phyloP scores from a whole-genome alignment of 2,329 filamentous ascomycete genomes.

The Penicillium sp. region DNA sequence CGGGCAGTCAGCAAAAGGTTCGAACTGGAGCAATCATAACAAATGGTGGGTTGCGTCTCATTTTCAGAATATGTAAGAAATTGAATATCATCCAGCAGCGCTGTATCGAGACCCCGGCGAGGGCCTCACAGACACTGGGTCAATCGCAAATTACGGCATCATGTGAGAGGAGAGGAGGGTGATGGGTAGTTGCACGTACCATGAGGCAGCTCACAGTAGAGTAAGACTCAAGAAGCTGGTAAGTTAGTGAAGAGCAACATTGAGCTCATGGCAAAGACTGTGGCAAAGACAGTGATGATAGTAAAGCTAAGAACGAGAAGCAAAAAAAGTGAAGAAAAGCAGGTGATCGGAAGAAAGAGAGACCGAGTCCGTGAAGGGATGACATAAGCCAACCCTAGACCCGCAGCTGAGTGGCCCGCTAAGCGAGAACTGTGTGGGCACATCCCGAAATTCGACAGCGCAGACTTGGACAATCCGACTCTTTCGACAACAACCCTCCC shows the following conservation, averaged over 20 bases:
- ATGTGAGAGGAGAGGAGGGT: slow-evolving; percentile 42
- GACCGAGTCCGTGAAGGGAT: slow-evolving; percentile 1
- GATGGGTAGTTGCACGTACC: slow-evolving; percentile 22
- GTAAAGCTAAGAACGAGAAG: slow-evolving; percentile 5
- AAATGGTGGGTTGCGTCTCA: slow-evolving; percentile 8
- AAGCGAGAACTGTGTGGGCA: slow-evolving; percentile 44
- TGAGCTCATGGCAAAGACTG: slow-evolving; percentile 12
- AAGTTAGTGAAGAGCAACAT: slow-evolving; percentile 15
- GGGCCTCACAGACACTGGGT: slow-evolving; percentile 78
- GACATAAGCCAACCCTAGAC: slow-evolving; percentile 37
- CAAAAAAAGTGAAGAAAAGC: slow-evolving; percentile 25
- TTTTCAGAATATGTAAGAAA: slow-evolving; percentile 99
- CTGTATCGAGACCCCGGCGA: slow-evolving; percentile 85
- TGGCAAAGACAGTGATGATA: neutral
- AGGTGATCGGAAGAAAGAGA: slow-evolving; percentile 24
- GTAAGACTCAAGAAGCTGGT: neutral
- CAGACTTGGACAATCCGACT: slow-evolving; percentile 39
- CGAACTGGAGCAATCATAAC: slow-evolving; percentile 3
- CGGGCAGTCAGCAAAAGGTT: slow-evolving; percentile 22
- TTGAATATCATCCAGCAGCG: slow-evolving; percentile 76
- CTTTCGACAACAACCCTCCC: slow-evolving; percentile 41
- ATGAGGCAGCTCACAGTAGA: slow-evolving; percentile 7
- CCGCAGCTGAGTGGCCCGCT: slow-evolving; percentile 35
- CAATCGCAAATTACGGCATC: slow-evolving; percentile 99
- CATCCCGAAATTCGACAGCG: slow-evolving; percentile 40